Conservation (phyloP, 352 stramenopile species). For the Pythium myriotylum region DNA sequence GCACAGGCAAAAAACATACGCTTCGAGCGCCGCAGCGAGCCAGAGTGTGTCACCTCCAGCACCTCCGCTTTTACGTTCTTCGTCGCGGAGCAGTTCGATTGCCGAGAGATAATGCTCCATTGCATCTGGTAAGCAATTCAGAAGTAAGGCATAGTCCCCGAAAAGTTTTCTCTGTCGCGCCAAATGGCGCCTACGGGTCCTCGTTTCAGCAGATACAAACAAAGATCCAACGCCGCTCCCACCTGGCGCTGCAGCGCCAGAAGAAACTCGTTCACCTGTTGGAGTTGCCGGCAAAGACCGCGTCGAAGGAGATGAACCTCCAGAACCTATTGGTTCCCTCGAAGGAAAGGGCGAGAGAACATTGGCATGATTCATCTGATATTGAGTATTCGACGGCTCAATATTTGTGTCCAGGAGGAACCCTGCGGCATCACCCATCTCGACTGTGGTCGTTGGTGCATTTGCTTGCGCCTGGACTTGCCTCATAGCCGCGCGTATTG, state of each 20-base stretch:
- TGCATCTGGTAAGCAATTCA: slow-evolving; percentile 65
- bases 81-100: slow-evolving; percentile 75
- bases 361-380: slow-evolving; percentile 14
- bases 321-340: slow-evolving; percentile 21
- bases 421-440: slow-evolving; percentile 42
- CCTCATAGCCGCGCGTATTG: slow-evolving; percentile 59
- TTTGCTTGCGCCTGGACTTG: slow-evolving; percentile 34
- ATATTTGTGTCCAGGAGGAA: slow-evolving; percentile 78
- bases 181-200: slow-evolving; percentile 53
- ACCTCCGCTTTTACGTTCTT: slow-evolving; percentile 66
- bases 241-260: background rate
- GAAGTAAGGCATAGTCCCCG: slow-evolving; percentile 75
- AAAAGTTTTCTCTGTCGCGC: slow-evolving; percentile 77
- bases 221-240: slow-evolving; percentile 28
- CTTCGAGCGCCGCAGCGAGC: slow-evolving; percentile 82
- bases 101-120: slow-evolving; percentile 70
- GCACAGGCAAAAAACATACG: slow-evolving; percentile 65
- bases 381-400: slow-evolving; percentile 45
- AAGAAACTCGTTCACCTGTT: slow-evolving; percentile 9
- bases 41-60: slow-evolving; percentile 62
- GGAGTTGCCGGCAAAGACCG: slow-evolving; percentile 25
- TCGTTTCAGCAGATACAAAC: slow-evolving; percentile 42
- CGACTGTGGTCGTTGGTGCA: slow-evolving; percentile 22
- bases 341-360: slow-evolving; percentile 33
- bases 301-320: slow-evolving; percentile 39